A percentile compares a stretch with the other conserved stretches of the same genome.
phyloP scores from a whole-genome alignment of 2,329 filamentous ascomycete genomes.

The Decorospora gaudefroyi region DNA sequence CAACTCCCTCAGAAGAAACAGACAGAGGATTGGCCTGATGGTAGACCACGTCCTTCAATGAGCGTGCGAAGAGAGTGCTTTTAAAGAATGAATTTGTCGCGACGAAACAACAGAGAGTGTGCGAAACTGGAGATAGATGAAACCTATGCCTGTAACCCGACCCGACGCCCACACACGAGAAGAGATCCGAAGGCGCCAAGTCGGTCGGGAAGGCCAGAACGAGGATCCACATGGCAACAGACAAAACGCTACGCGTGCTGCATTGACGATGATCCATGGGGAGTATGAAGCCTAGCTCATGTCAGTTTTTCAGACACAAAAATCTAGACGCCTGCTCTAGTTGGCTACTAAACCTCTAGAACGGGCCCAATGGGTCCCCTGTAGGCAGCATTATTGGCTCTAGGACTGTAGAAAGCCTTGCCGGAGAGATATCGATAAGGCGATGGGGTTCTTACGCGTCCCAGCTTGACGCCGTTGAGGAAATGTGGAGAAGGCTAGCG shows the following conservation, averaged over 20 bases:
- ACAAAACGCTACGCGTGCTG: conserved; percentile 25
- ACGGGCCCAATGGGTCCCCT: conserved; percentile 14
- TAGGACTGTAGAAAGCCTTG: conserved; percentile 10
- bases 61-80: conserved; percentile 32
- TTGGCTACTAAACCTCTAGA: conserved; percentile 20
- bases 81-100: conserved; percentile 34
- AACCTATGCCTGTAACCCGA: conserved; percentile 20
- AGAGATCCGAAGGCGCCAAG: conserved; percentile 26
- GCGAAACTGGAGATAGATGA: conserved; percentile 30
- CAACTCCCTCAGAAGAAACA: conserved; percentile 26
- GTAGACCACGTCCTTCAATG: conserved; percentile 29
- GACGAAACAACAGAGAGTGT: conserved; percentile 14
- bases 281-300: conserved; percentile 12
- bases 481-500: conserved; percentile 36
- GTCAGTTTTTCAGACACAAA: conserved; percentile 13
- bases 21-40: conserved; percentile 40
- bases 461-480: conserved; percentile 34
- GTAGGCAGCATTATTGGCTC: conserved; percentile 28
- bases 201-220: conserved; percentile 16
- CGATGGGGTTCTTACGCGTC: conserved; percentile 42
- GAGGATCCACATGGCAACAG: conserved; percentile 26
- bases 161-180: conserved; percentile 26
- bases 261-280: conserved; percentile 15
- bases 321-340: conserved; percentile 13
- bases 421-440: conserved; percentile 25